Percentiles rank a stretch among this genome's conserved stretches.
These are phyloP conservation scores for Gigaspora rosea DNA, from an alignment of 192 early-diverging fungal genomes.

Conservation along the genomic window DNA sequence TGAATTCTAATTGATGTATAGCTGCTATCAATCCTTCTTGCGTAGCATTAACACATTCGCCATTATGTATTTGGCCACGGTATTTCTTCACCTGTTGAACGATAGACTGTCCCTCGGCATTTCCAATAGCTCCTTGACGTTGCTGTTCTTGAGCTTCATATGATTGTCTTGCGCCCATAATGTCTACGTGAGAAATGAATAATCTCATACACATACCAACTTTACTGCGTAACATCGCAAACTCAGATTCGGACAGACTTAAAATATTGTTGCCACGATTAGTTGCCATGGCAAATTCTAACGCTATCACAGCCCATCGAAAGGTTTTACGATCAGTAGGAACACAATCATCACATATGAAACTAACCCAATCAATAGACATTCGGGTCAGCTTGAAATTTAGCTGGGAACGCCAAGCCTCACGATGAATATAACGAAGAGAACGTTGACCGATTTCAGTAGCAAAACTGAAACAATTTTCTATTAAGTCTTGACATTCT, in stretches of 20 bases:
- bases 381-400: constrained; percentile 70
- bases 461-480: constrained; percentile 72
- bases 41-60: constrained; percentile 27
- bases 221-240: constrained; percentile 65
- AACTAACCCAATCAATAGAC: constrained; percentile 86
- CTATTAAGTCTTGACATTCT: constrained; percentile 63
- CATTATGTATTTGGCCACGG: constrained; percentile 27
- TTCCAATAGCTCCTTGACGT: constrained; percentile 37
- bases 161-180: constrained; percentile 62
- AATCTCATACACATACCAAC: constrained; percentile 80
- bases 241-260: constrained; percentile 69
- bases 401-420: constrained; percentile 54
- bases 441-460: constrained; percentile 67
- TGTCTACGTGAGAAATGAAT: constrained; percentile 81
- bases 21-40: constrained; percentile 53
- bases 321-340: constrained; percentile 79
- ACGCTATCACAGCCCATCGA: constrained; percentile 81
- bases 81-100: not conserved
- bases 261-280: constrained; percentile 73
- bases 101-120: not conserved
- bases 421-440: constrained; percentile 40
- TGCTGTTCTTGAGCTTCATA: constrained; percentile 43
- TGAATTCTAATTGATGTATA: constrained; percentile 58
- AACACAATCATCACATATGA: constrained; percentile 80
- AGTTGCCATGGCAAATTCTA: constrained; percentile 81